phyloP scores from a whole-genome alignment of 148 eudicot genomes.

The Heliamphora exappendiculata region DNA sequence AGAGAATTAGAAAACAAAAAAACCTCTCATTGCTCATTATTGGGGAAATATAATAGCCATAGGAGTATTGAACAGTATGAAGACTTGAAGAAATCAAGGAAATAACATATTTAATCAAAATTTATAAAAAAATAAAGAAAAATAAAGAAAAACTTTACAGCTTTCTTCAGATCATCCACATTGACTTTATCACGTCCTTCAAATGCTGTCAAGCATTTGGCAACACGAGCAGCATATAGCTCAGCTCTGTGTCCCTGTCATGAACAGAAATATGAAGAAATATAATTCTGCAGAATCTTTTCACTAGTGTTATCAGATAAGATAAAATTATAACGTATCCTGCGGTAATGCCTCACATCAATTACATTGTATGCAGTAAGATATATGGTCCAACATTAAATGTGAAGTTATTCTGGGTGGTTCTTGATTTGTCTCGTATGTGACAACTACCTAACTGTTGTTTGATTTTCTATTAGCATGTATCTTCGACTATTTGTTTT shows the following conservation, averaged over 20 bases:
- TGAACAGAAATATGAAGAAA: constrained; percentile 8
- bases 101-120: constrained; percentile 6
- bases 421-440: neutral
- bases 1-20: neutral
- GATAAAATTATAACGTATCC: neutral
- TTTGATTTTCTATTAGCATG: neutral
- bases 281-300: neutral
- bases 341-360: neutral
- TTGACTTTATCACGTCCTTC: constrained; percentile 93
- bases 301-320: neutral
- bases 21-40: neutral
- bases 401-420: neutral
- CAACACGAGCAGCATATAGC: constrained; percentile 94
- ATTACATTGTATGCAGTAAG: neutral
- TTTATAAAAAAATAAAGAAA: neutral
- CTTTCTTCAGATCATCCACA: constrained; percentile 94
- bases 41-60: neutral
- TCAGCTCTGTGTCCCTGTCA: constrained; percentile 98
- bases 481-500: neutral
- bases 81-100: neutral
- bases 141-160: constrained; percentile 56
- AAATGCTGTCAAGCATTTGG: constrained; percentile 85
- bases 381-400: neutral
- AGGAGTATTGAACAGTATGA: neutral
- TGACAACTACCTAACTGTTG: neutral